phyloP scores from a whole-genome alignment of 345 rosid species.

The Clarkia xantiana region DNA sequence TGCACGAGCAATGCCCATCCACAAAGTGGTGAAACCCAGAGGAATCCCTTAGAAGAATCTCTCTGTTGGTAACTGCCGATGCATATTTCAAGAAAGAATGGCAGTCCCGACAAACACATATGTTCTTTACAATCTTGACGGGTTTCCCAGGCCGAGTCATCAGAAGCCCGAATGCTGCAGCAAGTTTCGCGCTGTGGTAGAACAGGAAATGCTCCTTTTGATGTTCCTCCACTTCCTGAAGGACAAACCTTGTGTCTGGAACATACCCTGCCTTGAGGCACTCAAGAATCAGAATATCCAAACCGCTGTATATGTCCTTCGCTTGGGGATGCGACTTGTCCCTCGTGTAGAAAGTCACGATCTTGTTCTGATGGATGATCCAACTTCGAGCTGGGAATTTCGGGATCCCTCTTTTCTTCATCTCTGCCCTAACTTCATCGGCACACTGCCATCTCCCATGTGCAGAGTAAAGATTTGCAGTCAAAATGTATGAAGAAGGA shows the following conservation, averaged over 20 bases:
- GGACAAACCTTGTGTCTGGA: constrained; percentile 75
- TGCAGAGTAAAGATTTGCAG: constrained; percentile 75
- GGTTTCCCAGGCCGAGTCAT: constrained; percentile 30
- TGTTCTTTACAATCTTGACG: constrained; percentile 52
- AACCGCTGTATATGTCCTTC: constrained; percentile 53
- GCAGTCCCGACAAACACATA: constrained; percentile 72
- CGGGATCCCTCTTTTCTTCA: constrained; percentile 40
- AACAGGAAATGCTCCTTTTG: constrained; percentile 68
- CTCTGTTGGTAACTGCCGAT: constrained; percentile 40
- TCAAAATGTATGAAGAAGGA: constrained; percentile 55
- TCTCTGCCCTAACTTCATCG: constrained; percentile 47
- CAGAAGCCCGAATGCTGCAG: constrained; percentile 62
- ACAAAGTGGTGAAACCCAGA: constrained; percentile 73
- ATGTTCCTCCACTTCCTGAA: constrained; percentile 78
- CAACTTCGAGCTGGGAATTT: constrained; percentile 76
- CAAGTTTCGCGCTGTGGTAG: constrained; percentile 83
- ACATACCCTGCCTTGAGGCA: constrained; percentile 61
- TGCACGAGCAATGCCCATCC: constrained; percentile 65
- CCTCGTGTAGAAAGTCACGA: constrained; percentile 51
- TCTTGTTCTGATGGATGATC: constrained; percentile 46
- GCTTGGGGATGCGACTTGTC: constrained; percentile 52
- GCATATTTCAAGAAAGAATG: constrained; percentile 52
- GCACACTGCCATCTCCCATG: constrained; percentile 78
- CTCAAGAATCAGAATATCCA: constrained; percentile 57
- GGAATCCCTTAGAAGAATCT: constrained; percentile 54